Evolutionary conservation across 805 yeast genomes (phyloP), one percentile per base, ranked within the genome.

Genomic region (Lachancea sp.): DNA sequence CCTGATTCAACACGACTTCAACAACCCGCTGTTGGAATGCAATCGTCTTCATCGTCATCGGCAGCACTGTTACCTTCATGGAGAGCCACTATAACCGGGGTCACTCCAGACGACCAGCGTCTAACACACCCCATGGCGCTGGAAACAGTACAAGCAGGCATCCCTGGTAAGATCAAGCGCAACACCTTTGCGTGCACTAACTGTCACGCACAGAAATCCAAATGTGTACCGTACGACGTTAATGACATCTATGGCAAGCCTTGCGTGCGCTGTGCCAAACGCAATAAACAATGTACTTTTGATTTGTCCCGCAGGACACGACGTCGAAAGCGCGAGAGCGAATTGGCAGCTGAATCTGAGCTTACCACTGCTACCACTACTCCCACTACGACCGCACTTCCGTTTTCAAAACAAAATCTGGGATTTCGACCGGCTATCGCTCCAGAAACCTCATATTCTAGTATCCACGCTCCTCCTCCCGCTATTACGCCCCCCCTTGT

Each of bases 201-300:
- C 31, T 88, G 97, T 56, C 95, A 90, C 52, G 59, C 83, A 0
- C 69, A 86, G 37, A 88, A 88, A 55, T 96, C 88, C 24, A 78
- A 82, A 50, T 88, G 97, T 61, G 77, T 82, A 6, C 92, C 95
- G 0, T 68, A 80, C 59, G 68, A 29, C 41, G 25, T 38, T 5
- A 40, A 52, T 24, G 56, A 67, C 22, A 74, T 80, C 43, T 78
- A 79, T 8, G 59, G 68, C 2, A 78, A 82, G 3, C 77, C 89
- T 0, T 88, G 97, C 61, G 63, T 73, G 9, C 69, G 96, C 30
- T 88, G 97, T 55, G 46, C 74, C 18, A 83, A 78, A 56, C 69
- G 81, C 21, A 71, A 73, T 29, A 69, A 78, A 46, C 60, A 60
- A 24, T 88, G 97, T 63, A 79, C 77, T 45, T 77, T 82, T 40